These are phyloP conservation scores for Suillus weaverae DNA, from an alignment of 768 basidiomycete species.

Conservation along the genomic window DNA sequence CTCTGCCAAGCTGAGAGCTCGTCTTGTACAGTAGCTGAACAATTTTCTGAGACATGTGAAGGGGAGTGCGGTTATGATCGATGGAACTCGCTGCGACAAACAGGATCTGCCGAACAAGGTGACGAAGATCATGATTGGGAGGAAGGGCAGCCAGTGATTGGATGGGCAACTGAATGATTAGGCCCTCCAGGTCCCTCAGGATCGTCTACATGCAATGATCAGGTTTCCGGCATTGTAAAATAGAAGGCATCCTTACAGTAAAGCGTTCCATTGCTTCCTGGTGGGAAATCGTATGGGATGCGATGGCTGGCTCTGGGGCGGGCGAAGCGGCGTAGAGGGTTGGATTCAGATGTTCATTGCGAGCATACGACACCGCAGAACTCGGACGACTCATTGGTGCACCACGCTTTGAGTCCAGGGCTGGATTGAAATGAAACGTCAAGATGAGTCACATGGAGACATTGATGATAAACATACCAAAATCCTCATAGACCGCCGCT, in stretches of 20 bases:
- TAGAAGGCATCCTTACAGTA: conserved; percentile 46
- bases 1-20: conserved; percentile 78
- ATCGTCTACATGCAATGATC: conserved; percentile 17
- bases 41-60: conserved; percentile 94
- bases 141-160: conserved; percentile 71
- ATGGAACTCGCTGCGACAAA: conserved; percentile 75
- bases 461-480: conserved; percentile 49
- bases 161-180: conserved; percentile 72
- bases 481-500: conserved; percentile 92
- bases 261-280: conserved; percentile 91
- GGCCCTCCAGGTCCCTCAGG: conserved; percentile 72
- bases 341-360: conserved; percentile 42
- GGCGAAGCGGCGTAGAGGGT: conserved; percentile 62
- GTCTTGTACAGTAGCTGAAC: conserved; percentile 95
- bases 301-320: conserved; percentile 49
- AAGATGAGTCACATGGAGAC: conserved; percentile 1
- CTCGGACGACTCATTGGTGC: conserved; percentile 57
- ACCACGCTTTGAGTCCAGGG: conserved; percentile 58
- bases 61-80: conserved; percentile 82
- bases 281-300: conserved; percentile 54
- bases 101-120: conserved; percentile 80
- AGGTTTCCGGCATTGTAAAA: conserved; percentile 28
- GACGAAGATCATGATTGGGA: conserved; percentile 83
- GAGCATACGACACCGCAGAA: conserved; percentile 69
- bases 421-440: conserved; percentile 29